Conservation (phyloP, 2,329 filamentous ascomycete species). For the Pestalotiopsis sp. region DNA sequence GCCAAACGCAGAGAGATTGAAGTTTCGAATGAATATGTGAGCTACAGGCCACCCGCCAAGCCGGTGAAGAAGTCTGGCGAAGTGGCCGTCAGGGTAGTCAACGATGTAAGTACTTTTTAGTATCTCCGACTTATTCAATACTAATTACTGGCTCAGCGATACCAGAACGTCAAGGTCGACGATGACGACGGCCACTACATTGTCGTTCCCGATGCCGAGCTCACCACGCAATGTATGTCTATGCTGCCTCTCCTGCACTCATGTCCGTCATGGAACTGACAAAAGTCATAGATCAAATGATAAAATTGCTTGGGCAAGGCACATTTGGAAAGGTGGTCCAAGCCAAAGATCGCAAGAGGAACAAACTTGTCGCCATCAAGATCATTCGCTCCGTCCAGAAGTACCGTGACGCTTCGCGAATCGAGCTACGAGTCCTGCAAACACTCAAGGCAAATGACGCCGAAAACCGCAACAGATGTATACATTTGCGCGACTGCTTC, state of each 20-base stretch:
- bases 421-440: slow-evolving; percentile 89
- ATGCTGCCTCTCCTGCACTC: not conserved
- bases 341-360: slow-evolving; percentile 77
- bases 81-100: slow-evolving; percentile 64
- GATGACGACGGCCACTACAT: slow-evolving; percentile 98
- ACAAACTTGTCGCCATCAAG: slow-evolving; percentile 87
- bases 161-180: slow-evolving; percentile 76
- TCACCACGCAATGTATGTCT: slow-evolving; percentile 86
- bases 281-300: slow-evolving; percentile 71
- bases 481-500: slow-evolving; percentile 94
- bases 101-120: slow-evolving; percentile 57
- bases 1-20: slow-evolving; percentile 78
- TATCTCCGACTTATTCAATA: not conserved
- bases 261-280: too few relatives aligned
- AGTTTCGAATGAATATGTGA: slow-evolving; percentile 69
- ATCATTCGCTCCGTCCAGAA: slow-evolving; percentile 98
- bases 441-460: slow-evolving; percentile 91
- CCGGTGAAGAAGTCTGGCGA: slow-evolving; percentile 90
- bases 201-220: slow-evolving; percentile 80
- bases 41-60: slow-evolving; percentile 84
- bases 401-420: slow-evolving; percentile 93
- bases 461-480: slow-evolving; percentile 92
- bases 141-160: slow-evolving; percentile 22
- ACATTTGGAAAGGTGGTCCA: slow-evolving; percentile 99
- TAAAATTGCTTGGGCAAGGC: slow-evolving; percentile 89